phyloP scores from a whole-genome alignment of 176 grass and related monocot species.

The Musa schizocarpa region DNA sequence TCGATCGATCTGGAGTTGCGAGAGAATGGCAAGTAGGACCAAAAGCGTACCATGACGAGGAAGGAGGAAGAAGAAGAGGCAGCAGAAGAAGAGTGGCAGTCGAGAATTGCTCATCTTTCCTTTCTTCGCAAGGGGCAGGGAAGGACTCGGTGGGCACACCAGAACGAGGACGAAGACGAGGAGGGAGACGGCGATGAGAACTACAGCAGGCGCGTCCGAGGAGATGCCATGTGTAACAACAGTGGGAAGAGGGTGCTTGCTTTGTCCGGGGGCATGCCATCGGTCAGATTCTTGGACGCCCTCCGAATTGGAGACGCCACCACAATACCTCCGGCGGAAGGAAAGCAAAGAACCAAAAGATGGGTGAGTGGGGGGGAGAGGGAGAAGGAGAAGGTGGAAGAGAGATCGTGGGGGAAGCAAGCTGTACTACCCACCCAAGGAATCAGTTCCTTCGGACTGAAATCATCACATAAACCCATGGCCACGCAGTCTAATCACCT shows the following conservation, averaged over 20 bases:
- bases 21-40: background rate
- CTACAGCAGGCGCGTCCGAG: background rate
- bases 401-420: background rate
- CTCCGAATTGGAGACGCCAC: background rate
- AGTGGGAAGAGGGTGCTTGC: background rate
- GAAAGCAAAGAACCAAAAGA: background rate
- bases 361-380: background rate
- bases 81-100: background rate
- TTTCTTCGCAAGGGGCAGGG: background rate
- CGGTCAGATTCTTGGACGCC: conserved; percentile 3
- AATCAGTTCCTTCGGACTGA: too few relatives aligned
- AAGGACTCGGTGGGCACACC: too few relatives aligned
- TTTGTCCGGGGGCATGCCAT: conserved; percentile 13
- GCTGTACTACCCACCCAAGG: too few relatives aligned
- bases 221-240: background rate
- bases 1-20: background rate
- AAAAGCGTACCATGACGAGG: background rate
- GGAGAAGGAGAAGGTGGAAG: too few relatives aligned
- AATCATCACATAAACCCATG: too few relatives aligned
- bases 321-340: background rate
- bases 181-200: background rate
- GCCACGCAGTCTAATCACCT: too few relatives aligned
- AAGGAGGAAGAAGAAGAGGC: background rate
- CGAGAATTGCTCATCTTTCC: background rate
- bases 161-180: background rate